phyloP scores from a whole-genome alignment of 176 grass and related monocot genomes.

The Echinochloa phyllopogon region DNA sequence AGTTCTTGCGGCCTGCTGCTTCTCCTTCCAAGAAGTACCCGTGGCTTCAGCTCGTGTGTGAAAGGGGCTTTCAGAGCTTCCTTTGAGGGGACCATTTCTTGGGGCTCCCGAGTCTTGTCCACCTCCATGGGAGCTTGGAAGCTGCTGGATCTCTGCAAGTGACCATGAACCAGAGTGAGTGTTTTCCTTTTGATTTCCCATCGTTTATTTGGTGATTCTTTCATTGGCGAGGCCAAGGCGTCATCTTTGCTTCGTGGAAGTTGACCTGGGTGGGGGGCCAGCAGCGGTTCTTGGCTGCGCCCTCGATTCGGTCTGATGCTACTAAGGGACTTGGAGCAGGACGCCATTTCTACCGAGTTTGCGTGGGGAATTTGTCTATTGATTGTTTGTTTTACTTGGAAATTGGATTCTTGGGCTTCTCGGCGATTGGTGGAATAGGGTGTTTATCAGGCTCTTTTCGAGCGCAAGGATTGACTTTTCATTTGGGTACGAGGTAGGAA shows the following conservation, averaged over 20 bases:
- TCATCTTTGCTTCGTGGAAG: slow-evolving; percentile 16
- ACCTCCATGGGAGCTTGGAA: slow-evolving; percentile 47
- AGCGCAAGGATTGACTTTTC: not conserved
- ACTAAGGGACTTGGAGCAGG: not conserved
- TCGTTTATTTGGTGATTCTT: slow-evolving; percentile 30
- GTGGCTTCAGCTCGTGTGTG: slow-evolving; percentile 7
- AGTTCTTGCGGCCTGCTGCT: not conserved
- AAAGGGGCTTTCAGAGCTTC: slow-evolving; percentile 10
- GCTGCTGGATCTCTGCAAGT: slow-evolving; percentile 55
- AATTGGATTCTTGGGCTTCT: slow-evolving; percentile 4
- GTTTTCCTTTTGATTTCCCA: not conserved
- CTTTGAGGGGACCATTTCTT: slow-evolving; percentile 19
- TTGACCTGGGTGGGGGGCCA: slow-evolving; percentile 39
- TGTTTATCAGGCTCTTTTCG: not conserved
- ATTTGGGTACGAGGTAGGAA: not conserved
- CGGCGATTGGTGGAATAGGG: slow-evolving; percentile 10
- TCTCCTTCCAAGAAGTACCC: not conserved
- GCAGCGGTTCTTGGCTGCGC: slow-evolving; percentile 17
- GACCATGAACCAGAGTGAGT: slow-evolving; percentile 63
- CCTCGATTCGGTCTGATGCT: slow-evolving; percentile 20
- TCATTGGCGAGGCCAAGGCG: not conserved
- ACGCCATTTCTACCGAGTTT: not conserved
- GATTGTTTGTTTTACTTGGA: not conserved
- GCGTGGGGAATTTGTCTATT: not conserved
- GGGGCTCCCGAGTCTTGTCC: not conserved